These are phyloP conservation scores for Suhomyces maxii DNA, from an alignment of 1,139 yeast genomes.

Conservation along the genomic window DNA sequence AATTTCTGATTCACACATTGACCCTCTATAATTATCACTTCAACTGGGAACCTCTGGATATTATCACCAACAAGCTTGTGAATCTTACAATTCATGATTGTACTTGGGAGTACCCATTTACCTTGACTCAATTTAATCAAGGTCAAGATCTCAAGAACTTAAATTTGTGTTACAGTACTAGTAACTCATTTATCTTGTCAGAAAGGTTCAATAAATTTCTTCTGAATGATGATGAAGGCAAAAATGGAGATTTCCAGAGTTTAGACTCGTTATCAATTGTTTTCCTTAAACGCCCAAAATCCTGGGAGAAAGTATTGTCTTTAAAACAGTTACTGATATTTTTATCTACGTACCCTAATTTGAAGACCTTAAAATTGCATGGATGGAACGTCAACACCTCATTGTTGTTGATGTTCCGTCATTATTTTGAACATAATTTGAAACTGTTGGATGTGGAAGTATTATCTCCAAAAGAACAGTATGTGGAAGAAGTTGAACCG, in stretches of 20 bases:
- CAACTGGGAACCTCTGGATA: slow-evolving; percentile 28
- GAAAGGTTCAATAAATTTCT: slow-evolving; percentile 39
- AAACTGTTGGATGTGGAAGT: slow-evolving; percentile 11
- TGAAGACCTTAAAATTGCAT: slow-evolving; percentile 19
- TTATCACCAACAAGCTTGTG: slow-evolving; percentile 3
- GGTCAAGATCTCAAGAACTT: slow-evolving; percentile 23
- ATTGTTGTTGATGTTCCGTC: slow-evolving; percentile 4
- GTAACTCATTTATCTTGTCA: slow-evolving; percentile 36
- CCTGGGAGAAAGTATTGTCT: slow-evolving; percentile 10
- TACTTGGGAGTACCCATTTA: slow-evolving; percentile 49
- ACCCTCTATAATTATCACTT: slow-evolving; percentile 33
- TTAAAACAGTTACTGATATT: slow-evolving; percentile 4
- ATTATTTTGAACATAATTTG: slow-evolving; percentile 9
- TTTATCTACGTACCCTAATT: slow-evolving; percentile 19
- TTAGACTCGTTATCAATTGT: slow-evolving; percentile 22
- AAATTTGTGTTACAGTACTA: slow-evolving; percentile 26
- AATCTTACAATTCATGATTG: slow-evolving; percentile 32
- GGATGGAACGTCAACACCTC: slow-evolving; percentile 26
- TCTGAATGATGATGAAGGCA: slow-evolving; percentile 15
- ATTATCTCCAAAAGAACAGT: slow-evolving; percentile 5
- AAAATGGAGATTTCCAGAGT: slow-evolving; percentile 20
- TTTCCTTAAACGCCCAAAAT: slow-evolving; percentile 6
- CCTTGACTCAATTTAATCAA: slow-evolving; percentile 33
- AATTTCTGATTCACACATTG: slow-evolving; percentile 25
- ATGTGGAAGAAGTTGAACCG: slow-evolving; percentile 4